Conservation (phyloP, 306 rosid species). For the Prinsepia uniflora region DNA sequence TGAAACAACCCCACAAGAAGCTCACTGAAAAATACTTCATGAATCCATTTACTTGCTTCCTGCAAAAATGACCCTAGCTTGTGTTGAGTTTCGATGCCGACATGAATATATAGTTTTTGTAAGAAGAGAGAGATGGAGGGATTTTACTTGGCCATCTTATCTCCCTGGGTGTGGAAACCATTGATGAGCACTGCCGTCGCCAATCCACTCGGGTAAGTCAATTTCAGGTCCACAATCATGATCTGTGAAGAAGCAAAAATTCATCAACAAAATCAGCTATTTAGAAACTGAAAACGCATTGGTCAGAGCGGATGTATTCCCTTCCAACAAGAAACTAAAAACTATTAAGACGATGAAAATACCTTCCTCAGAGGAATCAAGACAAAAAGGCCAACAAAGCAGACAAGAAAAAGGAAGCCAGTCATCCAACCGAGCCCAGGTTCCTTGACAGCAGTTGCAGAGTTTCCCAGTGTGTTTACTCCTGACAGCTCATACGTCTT, state of each 20-base stretch:
- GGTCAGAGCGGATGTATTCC: no score
- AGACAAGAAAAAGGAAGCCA: constrained; percentile 70
- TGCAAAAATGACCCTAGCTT: constrained; percentile 29
- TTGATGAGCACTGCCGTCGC: constrained; percentile 96
- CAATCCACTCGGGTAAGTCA: constrained; percentile 87
- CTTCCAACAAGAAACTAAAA: background rate
- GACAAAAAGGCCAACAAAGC: constrained; percentile 93
- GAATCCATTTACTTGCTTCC: constrained; percentile 80
- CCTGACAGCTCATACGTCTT: constrained; percentile 82
- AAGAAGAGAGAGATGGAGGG: background rate
- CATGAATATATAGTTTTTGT: background rate
- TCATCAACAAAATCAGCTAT: background rate
- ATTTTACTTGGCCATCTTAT: constrained; percentile 73
- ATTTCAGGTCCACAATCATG: constrained; percentile 84
- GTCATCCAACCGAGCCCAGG: constrained; percentile 94
- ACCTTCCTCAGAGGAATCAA: constrained; percentile 94
- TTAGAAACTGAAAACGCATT: no score
- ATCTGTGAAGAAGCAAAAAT: constrained; percentile 37
- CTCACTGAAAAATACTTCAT: constrained; percentile 72
- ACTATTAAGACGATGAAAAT: background rate
- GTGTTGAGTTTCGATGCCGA: background rate
- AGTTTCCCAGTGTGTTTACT: constrained; percentile 58
- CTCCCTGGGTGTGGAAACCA: constrained; percentile 89
- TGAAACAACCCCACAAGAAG: constrained; percentile 83
- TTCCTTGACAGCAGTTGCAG: constrained; percentile 44